Percentiles rank a stretch among this genome's conserved stretches.
Conservation (phyloP, 1,139 yeast genomes). For the Protomyces lactucae-debilis region DNA sequence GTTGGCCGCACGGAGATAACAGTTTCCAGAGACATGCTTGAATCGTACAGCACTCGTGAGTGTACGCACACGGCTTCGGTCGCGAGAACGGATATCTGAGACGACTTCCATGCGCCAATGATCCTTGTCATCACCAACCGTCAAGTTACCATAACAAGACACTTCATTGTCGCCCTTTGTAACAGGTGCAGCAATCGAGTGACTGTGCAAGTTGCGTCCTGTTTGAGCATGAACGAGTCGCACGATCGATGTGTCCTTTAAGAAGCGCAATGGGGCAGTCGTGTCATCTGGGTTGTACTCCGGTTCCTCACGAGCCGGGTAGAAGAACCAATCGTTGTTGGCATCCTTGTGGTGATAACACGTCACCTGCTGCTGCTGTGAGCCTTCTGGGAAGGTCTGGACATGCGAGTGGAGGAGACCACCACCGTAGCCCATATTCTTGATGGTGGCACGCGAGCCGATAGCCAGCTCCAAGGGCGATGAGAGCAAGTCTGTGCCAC, state of each 20-base stretch:
- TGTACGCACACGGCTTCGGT: constrained; percentile 62
- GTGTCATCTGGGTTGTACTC: constrained; percentile 35
- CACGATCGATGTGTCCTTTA: constrained; percentile 67
- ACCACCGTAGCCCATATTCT: constrained; percentile 88
- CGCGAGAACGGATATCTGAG: constrained; percentile 65
- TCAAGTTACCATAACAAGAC: constrained; percentile 83
- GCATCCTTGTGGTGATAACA: constrained; percentile 88
- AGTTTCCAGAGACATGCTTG: constrained; percentile 59
- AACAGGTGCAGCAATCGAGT: constrained; percentile 76
- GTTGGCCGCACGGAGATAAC: constrained; percentile 86
- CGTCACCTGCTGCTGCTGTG: constrained; percentile 93
- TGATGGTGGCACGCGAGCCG: constrained; percentile 73
- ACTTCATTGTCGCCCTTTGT: constrained; percentile 64
- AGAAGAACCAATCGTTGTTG: constrained; percentile 86
- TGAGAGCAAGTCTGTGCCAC: constrained; percentile 70
- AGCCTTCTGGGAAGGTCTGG: constrained; percentile 91
- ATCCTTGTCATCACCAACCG: constrained; percentile 85
- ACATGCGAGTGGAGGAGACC: constrained; percentile 92
- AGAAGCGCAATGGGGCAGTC: constrained; percentile 45
- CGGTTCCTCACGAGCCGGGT: constrained; percentile 56
- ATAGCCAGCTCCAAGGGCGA: constrained; percentile 87
- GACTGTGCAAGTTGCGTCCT: constrained; percentile 88
- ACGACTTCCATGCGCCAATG: constrained; percentile 88
- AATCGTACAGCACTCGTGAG: constrained; percentile 81
- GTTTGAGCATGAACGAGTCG: constrained; percentile 77